Conservation (phyloP, 345 rosid genomes). For the Anacardium occidentale region DNA sequence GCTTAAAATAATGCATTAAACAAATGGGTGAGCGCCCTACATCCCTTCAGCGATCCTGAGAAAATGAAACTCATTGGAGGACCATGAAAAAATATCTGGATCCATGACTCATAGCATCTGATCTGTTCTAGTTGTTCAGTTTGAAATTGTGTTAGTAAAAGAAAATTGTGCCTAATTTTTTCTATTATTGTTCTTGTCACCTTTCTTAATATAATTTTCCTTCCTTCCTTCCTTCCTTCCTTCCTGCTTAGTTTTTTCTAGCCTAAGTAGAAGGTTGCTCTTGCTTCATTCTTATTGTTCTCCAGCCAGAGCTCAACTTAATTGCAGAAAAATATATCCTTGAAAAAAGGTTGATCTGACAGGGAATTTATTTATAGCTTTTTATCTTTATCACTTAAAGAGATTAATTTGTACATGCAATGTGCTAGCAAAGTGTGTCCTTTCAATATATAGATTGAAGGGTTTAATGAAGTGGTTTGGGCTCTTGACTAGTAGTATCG, state of each 20-base stretch:
- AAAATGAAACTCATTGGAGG: background rate
- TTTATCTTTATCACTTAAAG: background rate
- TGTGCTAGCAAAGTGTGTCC: too few relatives aligned
- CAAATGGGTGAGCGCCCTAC: background rate
- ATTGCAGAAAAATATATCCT: background rate
- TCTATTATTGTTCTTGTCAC: background rate
- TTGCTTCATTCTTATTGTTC: background rate
- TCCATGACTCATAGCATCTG: background rate
- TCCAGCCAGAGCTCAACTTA: background rate
- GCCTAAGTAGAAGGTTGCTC: background rate
- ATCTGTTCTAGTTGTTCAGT: conserved; percentile 13
- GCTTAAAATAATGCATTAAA: background rate
- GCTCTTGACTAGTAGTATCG: too few relatives aligned
- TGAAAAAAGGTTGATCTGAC: background rate
- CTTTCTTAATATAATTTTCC: background rate
- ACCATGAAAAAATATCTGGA: background rate
- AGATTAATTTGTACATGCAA: too few relatives aligned
- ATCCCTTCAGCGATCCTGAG: background rate
- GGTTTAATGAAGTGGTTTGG: too few relatives aligned
- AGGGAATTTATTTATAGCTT: background rate
- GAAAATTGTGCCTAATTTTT: background rate
- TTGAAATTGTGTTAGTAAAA: conserved; percentile 4
- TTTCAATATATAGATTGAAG: too few relatives aligned
- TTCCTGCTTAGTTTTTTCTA: background rate
- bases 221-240: background rate